These are phyloP conservation scores for Magnolia changhungtana DNA, from an alignment of 164 flowering plant species.

Conservation along the genomic window DNA sequence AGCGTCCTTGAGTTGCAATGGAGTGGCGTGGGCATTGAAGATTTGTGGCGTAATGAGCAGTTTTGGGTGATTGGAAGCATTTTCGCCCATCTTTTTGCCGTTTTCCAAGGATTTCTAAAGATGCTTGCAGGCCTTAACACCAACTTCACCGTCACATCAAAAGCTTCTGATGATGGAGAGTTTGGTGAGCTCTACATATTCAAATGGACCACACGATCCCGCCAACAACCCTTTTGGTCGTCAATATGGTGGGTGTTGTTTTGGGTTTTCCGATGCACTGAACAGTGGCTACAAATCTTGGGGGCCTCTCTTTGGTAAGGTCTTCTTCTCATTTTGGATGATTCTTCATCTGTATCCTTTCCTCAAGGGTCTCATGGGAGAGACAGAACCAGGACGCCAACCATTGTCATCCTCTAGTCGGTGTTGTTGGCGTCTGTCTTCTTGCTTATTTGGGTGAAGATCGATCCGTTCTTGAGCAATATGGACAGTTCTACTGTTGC, in stretches of 20 bases:
- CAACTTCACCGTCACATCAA: constrained; percentile 91
- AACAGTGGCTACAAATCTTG: constrained; percentile 90
- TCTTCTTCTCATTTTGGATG: constrained; percentile 93
- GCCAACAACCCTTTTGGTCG: constrained; percentile 81
- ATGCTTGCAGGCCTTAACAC: constrained; percentile 90
- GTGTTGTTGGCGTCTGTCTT: constrained; percentile 89
- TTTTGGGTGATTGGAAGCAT: constrained; percentile 99
- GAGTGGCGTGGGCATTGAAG: constrained; percentile 95
- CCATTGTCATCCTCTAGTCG: constrained; percentile 88
- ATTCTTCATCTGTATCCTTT: constrained; percentile 91
- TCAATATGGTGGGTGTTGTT: constrained; percentile 86
- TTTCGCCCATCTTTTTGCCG: constrained; percentile 96
- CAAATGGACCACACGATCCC: constrained; percentile 96
- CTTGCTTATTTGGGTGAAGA: constrained; percentile 91
- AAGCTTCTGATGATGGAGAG: constrained; percentile 77
- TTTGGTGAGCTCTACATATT: constrained; percentile 82
- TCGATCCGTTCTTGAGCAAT: constrained; percentile 69
- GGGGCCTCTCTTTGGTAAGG: constrained; percentile 96
- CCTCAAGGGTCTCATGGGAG: constrained; percentile 98
- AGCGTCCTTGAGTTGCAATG: constrained; percentile 89
- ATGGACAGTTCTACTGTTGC: constrained; percentile 26
- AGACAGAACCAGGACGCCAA: constrained; percentile 87
- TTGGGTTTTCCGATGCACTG: constrained; percentile 89
- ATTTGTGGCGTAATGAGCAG: constrained; percentile 92
- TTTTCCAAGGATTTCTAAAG: constrained; percentile 90